Evolutionary conservation across 2,329 filamentous ascomycete genomes (phyloP).

Genomic region (Pestalotiopsis sp.): DNA sequence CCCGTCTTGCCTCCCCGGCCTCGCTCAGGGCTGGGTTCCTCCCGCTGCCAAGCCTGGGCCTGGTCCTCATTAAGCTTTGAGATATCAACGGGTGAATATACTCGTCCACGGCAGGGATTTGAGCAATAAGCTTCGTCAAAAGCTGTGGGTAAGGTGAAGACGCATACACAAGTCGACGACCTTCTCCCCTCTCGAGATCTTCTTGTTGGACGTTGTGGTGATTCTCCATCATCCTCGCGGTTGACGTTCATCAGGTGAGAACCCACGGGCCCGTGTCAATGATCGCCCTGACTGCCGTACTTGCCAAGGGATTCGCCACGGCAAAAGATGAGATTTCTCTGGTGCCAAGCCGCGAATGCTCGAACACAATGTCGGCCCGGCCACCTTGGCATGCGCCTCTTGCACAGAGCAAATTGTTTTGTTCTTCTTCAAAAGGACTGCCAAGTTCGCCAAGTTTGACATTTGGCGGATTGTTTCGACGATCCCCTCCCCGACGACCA

Average conservation of each 20-base stretch:
- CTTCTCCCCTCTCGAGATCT: background rate
- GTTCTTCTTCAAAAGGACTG: background rate
- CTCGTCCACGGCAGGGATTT: background rate
- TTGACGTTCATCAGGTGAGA: background rate
- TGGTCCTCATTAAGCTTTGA: background rate
- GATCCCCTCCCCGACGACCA: background rate
- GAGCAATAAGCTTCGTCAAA: background rate
- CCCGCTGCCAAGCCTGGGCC: conserved; percentile 1
- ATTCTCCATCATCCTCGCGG: background rate
- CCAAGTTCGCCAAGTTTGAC: background rate
- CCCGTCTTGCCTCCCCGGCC: background rate
- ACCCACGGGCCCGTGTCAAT: background rate
- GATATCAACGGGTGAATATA: background rate
- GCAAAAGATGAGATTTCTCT: background rate
- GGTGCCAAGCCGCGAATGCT: conserved; percentile 1
- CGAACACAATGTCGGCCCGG: conserved; percentile 1
- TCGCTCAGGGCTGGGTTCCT: background rate
- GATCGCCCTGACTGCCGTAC: conserved; percentile 3
- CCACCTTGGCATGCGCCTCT: background rate
- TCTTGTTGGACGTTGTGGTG: background rate
- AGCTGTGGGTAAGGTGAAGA: background rate
- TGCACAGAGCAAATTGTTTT: background rate
- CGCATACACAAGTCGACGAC: background rate
- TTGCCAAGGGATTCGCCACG: background rate
- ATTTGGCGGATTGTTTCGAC: background rate